Percentiles rank a stretch among this genome's conserved stretches.
Evolutionary conservation across 2,329 filamentous ascomycete species (phyloP).

Genomic region (Blastomyces silverae): DNA sequence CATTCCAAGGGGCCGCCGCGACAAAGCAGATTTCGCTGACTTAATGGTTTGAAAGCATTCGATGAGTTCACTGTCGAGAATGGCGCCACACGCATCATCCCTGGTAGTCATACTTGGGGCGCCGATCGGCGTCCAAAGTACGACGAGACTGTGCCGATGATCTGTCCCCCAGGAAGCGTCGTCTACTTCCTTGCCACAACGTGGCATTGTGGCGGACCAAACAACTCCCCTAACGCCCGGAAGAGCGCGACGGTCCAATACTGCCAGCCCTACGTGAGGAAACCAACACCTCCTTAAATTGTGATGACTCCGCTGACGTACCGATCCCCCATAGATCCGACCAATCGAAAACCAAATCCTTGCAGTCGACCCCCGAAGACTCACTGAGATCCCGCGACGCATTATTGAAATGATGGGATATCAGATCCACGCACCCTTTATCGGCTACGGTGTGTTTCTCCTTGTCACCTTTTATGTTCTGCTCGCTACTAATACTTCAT

Average conservation of each 20-base stretch:
- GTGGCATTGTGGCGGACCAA: slow-evolving; percentile 38
- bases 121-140: slow-evolving; percentile 23
- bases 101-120: slow-evolving; percentile 35
- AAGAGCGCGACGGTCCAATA: slow-evolving; percentile 38
- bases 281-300: neutral
- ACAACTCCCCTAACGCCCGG: slow-evolving; percentile 28
- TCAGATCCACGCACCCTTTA: slow-evolving; percentile 28
- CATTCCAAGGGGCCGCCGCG: neutral
- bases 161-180: slow-evolving; percentile 35
- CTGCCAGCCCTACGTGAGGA: slow-evolving; percentile 35
- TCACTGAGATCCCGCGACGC: slow-evolving; percentile 26
- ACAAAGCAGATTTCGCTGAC: neutral
- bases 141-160: slow-evolving; percentile 30
- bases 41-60: slow-evolving; percentile 25
- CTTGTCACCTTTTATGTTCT: neutral
- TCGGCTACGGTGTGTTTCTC: slow-evolving; percentile 28
- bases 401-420: slow-evolving; percentile 36
- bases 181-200: slow-evolving; percentile 34
- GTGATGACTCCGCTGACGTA: neutral
- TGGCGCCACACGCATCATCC: slow-evolving; percentile 35
- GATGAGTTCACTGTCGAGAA: slow-evolving; percentile 32
- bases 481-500: neutral
- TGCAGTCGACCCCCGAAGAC: slow-evolving; percentile 30
- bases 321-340: slow-evolving; percentile 23
- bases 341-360: slow-evolving; percentile 32